Conservation (phyloP, 2,329 filamentous ascomycete genomes). For the Geoglossum cookeanum region DNA sequence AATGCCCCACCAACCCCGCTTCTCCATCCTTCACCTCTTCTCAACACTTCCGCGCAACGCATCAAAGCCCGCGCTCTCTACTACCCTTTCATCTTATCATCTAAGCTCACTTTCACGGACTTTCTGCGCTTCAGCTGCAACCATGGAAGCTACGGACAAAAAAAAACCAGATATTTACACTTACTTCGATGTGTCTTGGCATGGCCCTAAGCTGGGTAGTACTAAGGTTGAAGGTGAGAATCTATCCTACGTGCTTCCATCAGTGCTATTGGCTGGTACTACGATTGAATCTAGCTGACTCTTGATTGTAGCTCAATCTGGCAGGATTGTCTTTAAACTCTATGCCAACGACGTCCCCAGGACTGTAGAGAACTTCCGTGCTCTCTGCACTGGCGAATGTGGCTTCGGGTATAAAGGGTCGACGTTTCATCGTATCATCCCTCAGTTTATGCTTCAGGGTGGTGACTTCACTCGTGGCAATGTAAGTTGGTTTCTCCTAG, state of each 20-base stretch:
- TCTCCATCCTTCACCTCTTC: neutral
- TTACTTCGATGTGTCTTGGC: slow-evolving; percentile 58
- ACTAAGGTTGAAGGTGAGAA: neutral
- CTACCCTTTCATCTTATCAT: neutral
- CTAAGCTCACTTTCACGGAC: slow-evolving; percentile 7
- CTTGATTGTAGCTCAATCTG: slow-evolving; percentile 17
- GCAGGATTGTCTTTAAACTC: slow-evolving; percentile 77
- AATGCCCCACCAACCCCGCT: slow-evolving; percentile 3
- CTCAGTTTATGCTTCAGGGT: slow-evolving; percentile 87
- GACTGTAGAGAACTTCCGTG: slow-evolving; percentile 70
- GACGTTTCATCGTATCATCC: slow-evolving; percentile 83
- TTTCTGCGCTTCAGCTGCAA: slow-evolving; percentile 46
- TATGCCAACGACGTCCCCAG: slow-evolving; percentile 74
- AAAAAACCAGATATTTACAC: too few species aligned
- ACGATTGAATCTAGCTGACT: neutral
- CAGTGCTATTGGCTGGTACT: neutral
- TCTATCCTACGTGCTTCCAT: neutral
- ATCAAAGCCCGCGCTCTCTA: neutral
- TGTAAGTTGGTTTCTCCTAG: slow-evolving; percentile 35
- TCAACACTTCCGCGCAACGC: neutral
- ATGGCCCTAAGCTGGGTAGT: slow-evolving; percentile 46
- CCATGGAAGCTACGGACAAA: slow-evolving; percentile 60
- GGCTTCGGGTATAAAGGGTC: slow-evolving; percentile 70
- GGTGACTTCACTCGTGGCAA: slow-evolving; percentile 89
- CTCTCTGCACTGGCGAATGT: slow-evolving; percentile 63